phyloP scores from a whole-genome alignment of 176 grass and related monocot species.

The Olyra latifolia region DNA sequence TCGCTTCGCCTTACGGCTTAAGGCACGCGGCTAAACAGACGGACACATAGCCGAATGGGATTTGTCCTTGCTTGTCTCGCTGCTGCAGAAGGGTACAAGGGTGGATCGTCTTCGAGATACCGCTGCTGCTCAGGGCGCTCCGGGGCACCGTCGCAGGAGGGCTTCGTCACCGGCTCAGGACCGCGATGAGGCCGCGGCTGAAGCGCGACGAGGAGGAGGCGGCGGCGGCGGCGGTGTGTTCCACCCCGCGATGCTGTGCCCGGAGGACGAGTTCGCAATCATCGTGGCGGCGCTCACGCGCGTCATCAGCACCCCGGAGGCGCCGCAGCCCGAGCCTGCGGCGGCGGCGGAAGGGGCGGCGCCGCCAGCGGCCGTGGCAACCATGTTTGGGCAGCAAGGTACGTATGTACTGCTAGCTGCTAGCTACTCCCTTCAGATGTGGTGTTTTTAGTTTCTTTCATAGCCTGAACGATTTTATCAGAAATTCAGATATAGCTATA shows the following conservation, averaged over 20 bases:
- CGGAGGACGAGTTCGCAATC: constrained; percentile 28
- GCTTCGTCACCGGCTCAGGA: background rate
- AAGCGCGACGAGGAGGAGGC: background rate
- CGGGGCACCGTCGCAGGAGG: background rate
- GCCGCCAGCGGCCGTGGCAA: background rate
- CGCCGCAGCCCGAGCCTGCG: background rate
- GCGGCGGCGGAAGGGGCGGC: background rate
- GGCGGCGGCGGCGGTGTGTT: background rate
- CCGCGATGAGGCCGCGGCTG: background rate
- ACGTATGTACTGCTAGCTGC: background rate
- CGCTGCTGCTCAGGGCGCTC: background rate
- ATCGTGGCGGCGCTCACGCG: constrained; percentile 55
- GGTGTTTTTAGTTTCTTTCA: no score
- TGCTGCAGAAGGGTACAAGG: background rate
- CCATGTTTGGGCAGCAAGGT: constrained; percentile 36
- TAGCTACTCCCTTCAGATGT: no score
- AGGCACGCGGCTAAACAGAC: no score
- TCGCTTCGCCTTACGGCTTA: no score
- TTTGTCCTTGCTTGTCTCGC: background rate
- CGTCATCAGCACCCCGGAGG: constrained; percentile 38
- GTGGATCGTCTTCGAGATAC: constrained; percentile 33
- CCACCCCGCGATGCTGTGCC: background rate
- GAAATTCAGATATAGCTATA: no score
- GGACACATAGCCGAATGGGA: background rate
- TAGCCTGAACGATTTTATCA: no score